Percentiles rank a stretch among this genome's conserved stretches.
Evolutionary conservation across 306 rosid species (phyloP).

Genomic region (Castanospermum australe): DNA sequence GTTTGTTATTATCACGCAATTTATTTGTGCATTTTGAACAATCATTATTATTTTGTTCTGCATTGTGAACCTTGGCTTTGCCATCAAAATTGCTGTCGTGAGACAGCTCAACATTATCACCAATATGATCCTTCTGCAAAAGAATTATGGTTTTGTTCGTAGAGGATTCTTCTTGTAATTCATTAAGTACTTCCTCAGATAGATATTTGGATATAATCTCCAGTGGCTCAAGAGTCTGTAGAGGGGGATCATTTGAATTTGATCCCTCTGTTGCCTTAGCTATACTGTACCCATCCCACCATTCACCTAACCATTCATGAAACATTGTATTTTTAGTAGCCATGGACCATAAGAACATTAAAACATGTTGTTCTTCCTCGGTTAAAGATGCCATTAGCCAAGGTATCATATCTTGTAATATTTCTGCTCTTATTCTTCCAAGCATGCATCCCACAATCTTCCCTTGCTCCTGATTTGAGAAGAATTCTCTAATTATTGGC

Average conservation of each 20-base stretch:
- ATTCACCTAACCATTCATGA: constrained; percentile 83
- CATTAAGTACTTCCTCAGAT: constrained; percentile 51
- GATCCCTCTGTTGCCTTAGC: constrained; percentile 50
- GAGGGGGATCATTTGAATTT: constrained; percentile 42
- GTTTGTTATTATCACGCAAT: constrained; percentile 34
- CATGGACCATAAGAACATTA: constrained; percentile 79
- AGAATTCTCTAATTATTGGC: constrained; percentile 70
- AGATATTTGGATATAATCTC: constrained; percentile 67
- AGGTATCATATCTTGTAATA: constrained; percentile 88
- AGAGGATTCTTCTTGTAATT: constrained; percentile 36
- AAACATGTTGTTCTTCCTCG: constrained; percentile 67
- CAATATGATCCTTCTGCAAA: constrained; percentile 40
- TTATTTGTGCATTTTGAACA: constrained; percentile 28
- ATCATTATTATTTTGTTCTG: constrained; percentile 24
- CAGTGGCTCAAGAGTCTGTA: constrained; percentile 56
- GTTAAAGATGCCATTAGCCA: constrained; percentile 89
- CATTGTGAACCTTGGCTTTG: constrained; percentile 31
- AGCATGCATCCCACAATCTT: constrained; percentile 78
- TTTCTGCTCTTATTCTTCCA: constrained; percentile 78
- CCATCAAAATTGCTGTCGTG: constrained; percentile 31
- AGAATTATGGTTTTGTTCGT: constrained; percentile 32
- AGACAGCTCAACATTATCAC: constrained; percentile 27
- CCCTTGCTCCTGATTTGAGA: constrained; percentile 76
- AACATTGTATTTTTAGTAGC: constrained; percentile 86
- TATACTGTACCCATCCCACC: constrained; percentile 81